Percentiles rank a stretch among this genome's conserved stretches.
phyloP scores from a whole-genome alignment of 257 asterid genomes.

The Striga asiatica region DNA sequence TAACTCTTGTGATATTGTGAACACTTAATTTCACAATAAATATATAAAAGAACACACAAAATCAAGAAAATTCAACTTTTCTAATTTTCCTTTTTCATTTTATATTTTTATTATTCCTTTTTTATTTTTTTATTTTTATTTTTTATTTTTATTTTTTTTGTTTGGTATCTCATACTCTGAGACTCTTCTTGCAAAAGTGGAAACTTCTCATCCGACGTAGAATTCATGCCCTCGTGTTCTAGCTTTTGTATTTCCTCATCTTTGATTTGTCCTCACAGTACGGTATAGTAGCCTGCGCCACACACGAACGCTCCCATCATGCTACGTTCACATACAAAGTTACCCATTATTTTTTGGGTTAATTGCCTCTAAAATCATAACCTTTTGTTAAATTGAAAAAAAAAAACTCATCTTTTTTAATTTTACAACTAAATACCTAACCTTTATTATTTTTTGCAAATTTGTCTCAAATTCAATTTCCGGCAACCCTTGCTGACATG shows the following conservation, averaged over 20 bases:
- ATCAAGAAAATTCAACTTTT: not conserved
- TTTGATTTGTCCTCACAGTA: conserved; percentile 49
- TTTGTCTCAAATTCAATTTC: too few relatives aligned
- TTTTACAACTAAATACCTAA: too few relatives aligned
- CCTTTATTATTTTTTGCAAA: too few relatives aligned
- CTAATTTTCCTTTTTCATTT: not conserved
- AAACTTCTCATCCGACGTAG: conserved; percentile 32
- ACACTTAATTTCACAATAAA: conserved; percentile 8
- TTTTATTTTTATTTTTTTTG: not conserved
- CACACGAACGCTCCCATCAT: conserved; percentile 64
- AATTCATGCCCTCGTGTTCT: not conserved
- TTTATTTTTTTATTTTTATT: not conserved
- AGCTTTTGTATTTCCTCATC: conserved; percentile 20
- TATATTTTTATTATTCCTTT: not conserved
- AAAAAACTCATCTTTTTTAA: too few relatives aligned
- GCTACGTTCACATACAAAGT: conserved; percentile 14
- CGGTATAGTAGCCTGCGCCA: conserved; percentile 59
- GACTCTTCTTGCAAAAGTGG: conserved; percentile 41
- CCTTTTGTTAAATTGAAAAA: too few relatives aligned
- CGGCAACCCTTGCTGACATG: too few relatives aligned
- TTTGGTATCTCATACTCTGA: conserved; percentile 38
- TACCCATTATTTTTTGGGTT: too few relatives aligned
- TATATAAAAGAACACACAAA: not conserved
- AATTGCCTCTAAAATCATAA: too few relatives aligned
- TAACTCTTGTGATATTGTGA: conserved; percentile 11